Conservation (phyloP, 139 green algal species). For the Chlamydomonas sp. region DNA sequence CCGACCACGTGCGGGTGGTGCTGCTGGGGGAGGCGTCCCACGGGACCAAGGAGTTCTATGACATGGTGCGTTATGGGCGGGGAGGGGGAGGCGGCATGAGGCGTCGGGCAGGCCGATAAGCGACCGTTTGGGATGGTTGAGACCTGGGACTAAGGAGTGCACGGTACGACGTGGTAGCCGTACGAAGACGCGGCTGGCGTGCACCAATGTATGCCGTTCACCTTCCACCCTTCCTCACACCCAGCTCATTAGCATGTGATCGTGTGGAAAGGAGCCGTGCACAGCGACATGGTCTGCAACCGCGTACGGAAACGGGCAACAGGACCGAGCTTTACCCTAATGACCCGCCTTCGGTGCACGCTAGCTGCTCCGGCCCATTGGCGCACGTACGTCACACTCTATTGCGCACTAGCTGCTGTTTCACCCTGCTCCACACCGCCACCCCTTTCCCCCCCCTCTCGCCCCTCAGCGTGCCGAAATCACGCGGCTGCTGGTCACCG, state of each 20-base stretch:
- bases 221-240: no score
- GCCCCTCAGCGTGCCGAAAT: slow-evolving; percentile 55
- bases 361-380: no score
- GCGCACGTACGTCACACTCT: neutral
- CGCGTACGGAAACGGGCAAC: no score
- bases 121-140: neutral
- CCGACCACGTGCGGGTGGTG: neutral
- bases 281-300: no score
- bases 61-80: neutral
- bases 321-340: no score
- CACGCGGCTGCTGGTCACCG: slow-evolving; percentile 59
- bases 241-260: no score
- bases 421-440: neutral
- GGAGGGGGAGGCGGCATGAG: neutral
- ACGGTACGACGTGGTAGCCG: no score
- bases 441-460: no score
- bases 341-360: no score
- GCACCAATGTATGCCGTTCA: no score
- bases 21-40: slow-evolving; percentile 64
- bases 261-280: no score
- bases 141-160: neutral
- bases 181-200: no score
- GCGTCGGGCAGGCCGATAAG: neutral
- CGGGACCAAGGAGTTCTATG: slow-evolving; percentile 75
- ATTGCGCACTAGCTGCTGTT: neutral